phyloP scores from a whole-genome alignment of 2,329 filamentous ascomycete species.

The Clarireedia sp. region DNA sequence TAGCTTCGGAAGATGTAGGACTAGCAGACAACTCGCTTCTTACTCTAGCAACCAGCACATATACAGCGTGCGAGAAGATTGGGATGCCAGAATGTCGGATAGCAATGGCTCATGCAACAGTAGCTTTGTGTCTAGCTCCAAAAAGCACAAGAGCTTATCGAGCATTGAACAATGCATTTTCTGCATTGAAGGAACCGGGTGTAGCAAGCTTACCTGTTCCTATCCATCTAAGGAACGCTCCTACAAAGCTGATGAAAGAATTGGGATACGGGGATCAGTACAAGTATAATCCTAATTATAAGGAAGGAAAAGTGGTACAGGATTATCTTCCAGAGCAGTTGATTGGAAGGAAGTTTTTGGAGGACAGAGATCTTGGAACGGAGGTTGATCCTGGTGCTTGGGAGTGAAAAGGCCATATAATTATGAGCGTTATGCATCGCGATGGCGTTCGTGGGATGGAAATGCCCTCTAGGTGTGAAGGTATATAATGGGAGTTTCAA shows the following conservation, averaged over 20 bases:
- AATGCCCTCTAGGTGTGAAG: neutral
- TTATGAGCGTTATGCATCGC: constrained; percentile 11
- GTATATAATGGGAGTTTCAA: neutral
- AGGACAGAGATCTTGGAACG: constrained; percentile 70
- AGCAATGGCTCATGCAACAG: constrained; percentile 77
- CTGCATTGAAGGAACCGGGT: constrained; percentile 73
- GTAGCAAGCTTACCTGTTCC: constrained; percentile 76
- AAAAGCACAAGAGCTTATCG: constrained; percentile 87
- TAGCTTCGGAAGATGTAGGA: constrained; percentile 89
- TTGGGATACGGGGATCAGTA: constrained; percentile 85
- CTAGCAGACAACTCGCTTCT: constrained; percentile 81
- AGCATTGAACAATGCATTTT: constrained; percentile 70
- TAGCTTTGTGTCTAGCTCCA: constrained; percentile 70
- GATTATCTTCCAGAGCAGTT: constrained; percentile 82
- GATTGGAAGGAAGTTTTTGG: constrained; percentile 63
- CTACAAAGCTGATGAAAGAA: constrained; percentile 87
- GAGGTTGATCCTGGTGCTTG: constrained; percentile 55
- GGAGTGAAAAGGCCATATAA: constrained; percentile 12
- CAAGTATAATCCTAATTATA: constrained; percentile 92
- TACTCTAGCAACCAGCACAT: constrained; percentile 74
- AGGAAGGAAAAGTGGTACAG: constrained; percentile 73
- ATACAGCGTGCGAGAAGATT: constrained; percentile 83
- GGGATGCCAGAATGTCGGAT: constrained; percentile 94
- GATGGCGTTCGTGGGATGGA: constrained; percentile 10
- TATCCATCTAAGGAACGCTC: constrained; percentile 82